Evolutionary conservation across 164 flowering plant genomes (phyloP).

Genomic region (Vitis labrusca): DNA sequence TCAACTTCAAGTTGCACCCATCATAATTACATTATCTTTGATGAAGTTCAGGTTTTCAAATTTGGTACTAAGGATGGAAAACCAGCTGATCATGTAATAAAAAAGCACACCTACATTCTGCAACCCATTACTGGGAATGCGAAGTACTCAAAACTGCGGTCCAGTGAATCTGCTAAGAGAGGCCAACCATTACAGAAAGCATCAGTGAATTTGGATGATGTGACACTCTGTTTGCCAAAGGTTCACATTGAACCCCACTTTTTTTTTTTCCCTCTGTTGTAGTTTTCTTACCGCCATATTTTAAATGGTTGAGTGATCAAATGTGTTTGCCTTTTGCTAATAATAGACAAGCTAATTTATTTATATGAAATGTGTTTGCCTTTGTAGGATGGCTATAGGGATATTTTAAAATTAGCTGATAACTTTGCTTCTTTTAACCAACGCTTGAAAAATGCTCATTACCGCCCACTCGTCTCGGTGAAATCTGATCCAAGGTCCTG

Average conservation of each 20-base stretch:
- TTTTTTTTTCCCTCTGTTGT: slow-evolving; percentile 3
- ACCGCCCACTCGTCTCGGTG: slow-evolving; percentile 73
- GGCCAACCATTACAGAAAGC: slow-evolving; percentile 77
- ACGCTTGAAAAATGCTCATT: slow-evolving; percentile 85
- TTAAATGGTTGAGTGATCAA: too few species aligned
- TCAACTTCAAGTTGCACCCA: background rate
- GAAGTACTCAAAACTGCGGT: slow-evolving; percentile 65
- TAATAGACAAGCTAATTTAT: background rate
- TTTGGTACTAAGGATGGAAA: slow-evolving; percentile 62
- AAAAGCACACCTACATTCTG: slow-evolving; percentile 69
- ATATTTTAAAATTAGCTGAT: slow-evolving; percentile 80
- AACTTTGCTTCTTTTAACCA: slow-evolving; percentile 89
- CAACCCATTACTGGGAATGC: slow-evolving; percentile 94
- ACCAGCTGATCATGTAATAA: slow-evolving; percentile 30
- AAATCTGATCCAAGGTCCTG: slow-evolving; percentile 77
- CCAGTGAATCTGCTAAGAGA: slow-evolving; percentile 40
- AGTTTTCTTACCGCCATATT: background rate
- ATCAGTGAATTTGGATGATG: slow-evolving; percentile 86
- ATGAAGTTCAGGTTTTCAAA: slow-evolving; percentile 64
- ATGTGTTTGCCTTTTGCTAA: too few species aligned
- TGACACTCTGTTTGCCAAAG: slow-evolving; percentile 89
- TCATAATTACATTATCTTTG: background rate
- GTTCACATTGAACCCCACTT: slow-evolving; percentile 24
- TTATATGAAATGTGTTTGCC: background rate
- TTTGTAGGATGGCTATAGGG: slow-evolving; percentile 86